Percentiles rank a stretch among this genome's conserved stretches.
Conservation (phyloP, 2,329 filamentous ascomycete genomes). For the Paraphoma sp. region DNA sequence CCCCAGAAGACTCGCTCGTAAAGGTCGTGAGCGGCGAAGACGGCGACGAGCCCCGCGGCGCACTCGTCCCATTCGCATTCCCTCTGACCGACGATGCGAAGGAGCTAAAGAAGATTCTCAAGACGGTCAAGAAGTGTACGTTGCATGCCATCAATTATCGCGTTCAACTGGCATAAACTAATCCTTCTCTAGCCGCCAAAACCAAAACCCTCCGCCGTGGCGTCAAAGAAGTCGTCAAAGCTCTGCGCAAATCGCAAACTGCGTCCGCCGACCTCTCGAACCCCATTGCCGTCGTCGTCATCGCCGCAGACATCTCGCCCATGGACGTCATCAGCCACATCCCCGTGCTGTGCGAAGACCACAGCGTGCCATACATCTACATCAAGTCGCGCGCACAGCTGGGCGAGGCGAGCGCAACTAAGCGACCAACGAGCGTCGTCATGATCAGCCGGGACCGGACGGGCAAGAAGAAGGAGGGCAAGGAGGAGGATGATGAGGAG, state of each 20-base stretch:
- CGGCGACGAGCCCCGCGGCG: constrained; percentile 55
- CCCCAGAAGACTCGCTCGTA: constrained; percentile 61
- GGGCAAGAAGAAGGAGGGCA: constrained; percentile 57
- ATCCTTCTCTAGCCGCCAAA: constrained; percentile 75
- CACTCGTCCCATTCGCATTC: constrained; percentile 82
- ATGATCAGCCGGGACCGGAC: constrained; percentile 70
- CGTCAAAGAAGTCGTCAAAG: constrained; percentile 99
- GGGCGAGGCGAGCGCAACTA: constrained; percentile 90
- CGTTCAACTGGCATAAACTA: too few relatives aligned
- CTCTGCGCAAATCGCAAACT: constrained; percentile 86
- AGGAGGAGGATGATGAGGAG: constrained; percentile 53
- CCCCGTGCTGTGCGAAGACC: constrained; percentile 96
- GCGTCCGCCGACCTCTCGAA: constrained; percentile 63
- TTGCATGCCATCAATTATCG: constrained; percentile 4
- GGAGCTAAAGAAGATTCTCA: constrained; percentile 70
- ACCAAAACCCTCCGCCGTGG: constrained; percentile 95
- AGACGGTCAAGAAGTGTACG: constrained; percentile 67
- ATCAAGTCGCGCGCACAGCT: constrained; percentile 91
- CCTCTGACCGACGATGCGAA: constrained; percentile 79
- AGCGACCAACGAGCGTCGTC: constrained; percentile 94
- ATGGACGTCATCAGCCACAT: constrained; percentile 99
- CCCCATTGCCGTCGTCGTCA: constrained; percentile 79
- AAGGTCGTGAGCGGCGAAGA: constrained; percentile 49
- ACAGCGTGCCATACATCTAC: constrained; percentile 96
- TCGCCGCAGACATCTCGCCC: constrained; percentile 96